Conservation (phyloP, 78 protist species). For the Dictyostelium capitatum region DNA sequence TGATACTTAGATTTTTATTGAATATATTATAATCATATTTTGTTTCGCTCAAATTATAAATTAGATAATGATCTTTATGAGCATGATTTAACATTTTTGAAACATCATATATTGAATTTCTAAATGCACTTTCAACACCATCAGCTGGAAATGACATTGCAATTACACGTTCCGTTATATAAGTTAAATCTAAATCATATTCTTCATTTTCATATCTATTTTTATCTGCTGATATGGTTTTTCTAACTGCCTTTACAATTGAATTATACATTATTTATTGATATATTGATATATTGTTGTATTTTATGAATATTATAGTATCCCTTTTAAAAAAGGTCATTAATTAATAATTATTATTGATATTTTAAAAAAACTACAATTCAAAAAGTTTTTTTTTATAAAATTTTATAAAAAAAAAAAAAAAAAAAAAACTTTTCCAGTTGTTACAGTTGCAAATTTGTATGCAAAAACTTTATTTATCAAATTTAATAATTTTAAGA, state of each 20-base stretch:
- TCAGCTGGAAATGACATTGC: constrained; percentile 90
- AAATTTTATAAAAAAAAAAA: too few species aligned
- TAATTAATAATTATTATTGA: too few species aligned
- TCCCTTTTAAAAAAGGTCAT: too few species aligned
- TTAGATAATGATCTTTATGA: constrained; percentile 69
- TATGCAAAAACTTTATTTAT: too few species aligned
- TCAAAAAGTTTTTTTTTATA: too few species aligned
- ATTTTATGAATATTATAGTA: too few species aligned
- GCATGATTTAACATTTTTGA: constrained; percentile 69
- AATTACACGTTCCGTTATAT: constrained; percentile 84
- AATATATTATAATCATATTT: constrained; percentile 74
- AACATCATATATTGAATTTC: constrained; percentile 85
- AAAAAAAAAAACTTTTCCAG: too few species aligned
- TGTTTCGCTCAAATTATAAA: constrained; percentile 79
- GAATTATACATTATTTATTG: constrained; percentile 47
- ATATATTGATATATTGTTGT: too few species aligned
- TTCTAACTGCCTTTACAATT: constrained; percentile 80
- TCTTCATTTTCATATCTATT: constrained; percentile 77
- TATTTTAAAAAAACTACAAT: too few species aligned
- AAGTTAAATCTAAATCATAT: constrained; percentile 83
- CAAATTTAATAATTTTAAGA: too few species aligned
- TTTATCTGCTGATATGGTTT: constrained; percentile 82
- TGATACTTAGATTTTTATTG: constrained; percentile 39
- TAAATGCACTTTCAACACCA: constrained; percentile 86
- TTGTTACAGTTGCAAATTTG: too few species aligned